A percentile compares a stretch with the other conserved stretches of the same genome.
Evolutionary conservation across 768 basidiomycete genomes (phyloP).

Genomic region (Mycena venus): DNA sequence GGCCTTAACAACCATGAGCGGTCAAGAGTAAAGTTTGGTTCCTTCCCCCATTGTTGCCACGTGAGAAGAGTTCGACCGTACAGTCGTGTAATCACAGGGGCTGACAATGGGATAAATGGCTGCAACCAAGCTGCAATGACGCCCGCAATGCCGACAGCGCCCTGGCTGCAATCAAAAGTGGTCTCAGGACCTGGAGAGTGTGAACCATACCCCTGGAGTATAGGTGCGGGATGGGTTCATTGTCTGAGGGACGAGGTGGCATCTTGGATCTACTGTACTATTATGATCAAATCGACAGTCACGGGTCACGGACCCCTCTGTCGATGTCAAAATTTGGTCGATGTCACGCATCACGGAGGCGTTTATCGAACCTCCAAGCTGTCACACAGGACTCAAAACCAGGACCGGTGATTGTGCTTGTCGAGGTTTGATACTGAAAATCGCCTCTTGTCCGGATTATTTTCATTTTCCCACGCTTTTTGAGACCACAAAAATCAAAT

Average conservation of each 20-base stretch:
- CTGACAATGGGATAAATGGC: constrained; percentile 77
- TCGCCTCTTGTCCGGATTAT: too few relatives aligned
- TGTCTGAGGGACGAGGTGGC: constrained; percentile 74
- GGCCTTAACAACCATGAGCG: constrained; percentile 72
- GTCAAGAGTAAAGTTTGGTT: constrained; percentile 57
- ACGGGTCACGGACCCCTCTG: too few relatives aligned
- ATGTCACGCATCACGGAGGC: too few relatives aligned
- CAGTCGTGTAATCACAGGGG: constrained; percentile 76
- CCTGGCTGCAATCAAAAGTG: constrained; percentile 48
- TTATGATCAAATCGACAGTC: too few relatives aligned
- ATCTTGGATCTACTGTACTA: constrained; percentile 68
- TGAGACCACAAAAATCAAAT: too few relatives aligned
- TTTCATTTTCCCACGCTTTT: too few relatives aligned
- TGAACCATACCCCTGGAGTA: constrained; percentile 64
- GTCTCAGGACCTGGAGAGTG: not conserved
- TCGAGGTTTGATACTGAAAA: too few relatives aligned
- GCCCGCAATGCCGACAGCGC: constrained; percentile 80
- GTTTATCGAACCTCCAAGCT: too few relatives aligned
- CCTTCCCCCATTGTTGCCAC: constrained; percentile 76
- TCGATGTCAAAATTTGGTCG: too few relatives aligned
- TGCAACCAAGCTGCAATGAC: too few relatives aligned
- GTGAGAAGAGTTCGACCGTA: constrained; percentile 74
- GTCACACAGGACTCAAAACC: too few relatives aligned
- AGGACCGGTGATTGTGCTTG: too few relatives aligned
- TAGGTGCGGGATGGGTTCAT: constrained; percentile 81